These are phyloP conservation scores for Thielaviopsis musarum DNA, from an alignment of 2,329 filamentous ascomycete species.

Conservation along the genomic window DNA sequence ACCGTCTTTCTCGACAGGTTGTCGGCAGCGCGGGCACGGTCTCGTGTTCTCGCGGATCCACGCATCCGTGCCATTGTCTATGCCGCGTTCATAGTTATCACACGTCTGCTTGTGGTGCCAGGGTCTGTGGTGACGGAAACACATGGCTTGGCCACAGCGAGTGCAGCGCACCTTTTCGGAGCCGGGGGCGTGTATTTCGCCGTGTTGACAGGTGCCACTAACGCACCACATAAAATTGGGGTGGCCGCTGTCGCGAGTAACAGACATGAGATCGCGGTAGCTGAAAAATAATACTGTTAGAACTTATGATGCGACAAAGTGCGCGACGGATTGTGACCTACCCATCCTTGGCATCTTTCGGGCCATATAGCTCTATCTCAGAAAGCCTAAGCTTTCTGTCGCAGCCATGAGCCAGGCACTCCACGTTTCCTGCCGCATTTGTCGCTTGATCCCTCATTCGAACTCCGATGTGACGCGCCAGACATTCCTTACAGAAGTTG, in stretches of 20 bases:
- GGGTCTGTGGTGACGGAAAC: background rate
- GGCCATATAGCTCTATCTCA: slow-evolving; percentile 2
- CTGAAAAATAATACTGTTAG: background rate
- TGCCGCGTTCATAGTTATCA: background rate
- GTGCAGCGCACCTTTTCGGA: slow-evolving; percentile 52
- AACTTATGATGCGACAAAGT: background rate
- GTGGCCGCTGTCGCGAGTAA: slow-evolving; percentile 29
- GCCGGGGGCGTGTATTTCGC: slow-evolving; percentile 49
- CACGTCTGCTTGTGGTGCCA: slow-evolving; percentile 4
- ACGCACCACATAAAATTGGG: slow-evolving; percentile 57
- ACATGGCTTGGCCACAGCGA: slow-evolving; percentile 18
- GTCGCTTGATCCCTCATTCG: background rate
- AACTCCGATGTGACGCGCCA: background rate
- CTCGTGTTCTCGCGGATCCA: background rate
- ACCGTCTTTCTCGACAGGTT: background rate
- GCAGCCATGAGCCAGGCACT: background rate
- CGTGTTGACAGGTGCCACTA: slow-evolving; percentile 50
- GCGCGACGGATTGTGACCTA: background rate
- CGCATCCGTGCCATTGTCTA: background rate
- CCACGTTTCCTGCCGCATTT: background rate
- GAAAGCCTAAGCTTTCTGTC: background rate
- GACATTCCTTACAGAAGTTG: slow-evolving; percentile 1
- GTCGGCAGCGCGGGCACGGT: background rate
- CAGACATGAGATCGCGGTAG: background rate
- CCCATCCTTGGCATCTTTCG: background rate